Conservation (phyloP, 202 grass and related monocot genomes). For the Carex sylvatica region DNA sequence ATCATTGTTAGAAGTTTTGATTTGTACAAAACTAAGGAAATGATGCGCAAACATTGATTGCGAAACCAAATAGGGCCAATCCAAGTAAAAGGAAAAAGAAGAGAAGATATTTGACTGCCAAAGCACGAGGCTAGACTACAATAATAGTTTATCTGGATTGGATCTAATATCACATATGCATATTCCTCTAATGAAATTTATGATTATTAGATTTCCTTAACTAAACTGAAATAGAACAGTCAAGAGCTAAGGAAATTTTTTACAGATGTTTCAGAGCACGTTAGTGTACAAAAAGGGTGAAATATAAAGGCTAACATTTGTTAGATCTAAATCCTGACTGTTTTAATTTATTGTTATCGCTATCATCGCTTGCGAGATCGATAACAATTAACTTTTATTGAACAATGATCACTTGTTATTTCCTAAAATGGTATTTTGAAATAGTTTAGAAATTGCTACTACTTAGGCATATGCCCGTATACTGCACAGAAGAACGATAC, state of each 20-base stretch:
- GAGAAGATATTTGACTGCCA: neutral
- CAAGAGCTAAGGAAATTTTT: neutral
- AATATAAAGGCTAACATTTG: neutral
- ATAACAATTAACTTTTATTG: neutral
- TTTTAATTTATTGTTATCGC: neutral
- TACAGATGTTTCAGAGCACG: neutral
- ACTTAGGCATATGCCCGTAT: neutral
- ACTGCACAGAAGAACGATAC: neutral
- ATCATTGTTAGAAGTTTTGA: neutral
- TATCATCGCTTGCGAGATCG: neutral
- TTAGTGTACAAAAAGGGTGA: neutral
- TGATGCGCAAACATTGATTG: neutral
- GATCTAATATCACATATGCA: neutral
- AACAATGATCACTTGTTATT: neutral
- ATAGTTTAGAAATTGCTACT: neutral
- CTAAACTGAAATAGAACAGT: neutral
- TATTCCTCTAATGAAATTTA: neutral
- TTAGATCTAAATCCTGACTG: neutral
- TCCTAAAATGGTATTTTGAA: neutral
- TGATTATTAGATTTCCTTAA: neutral
- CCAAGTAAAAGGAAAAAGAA: neutral
- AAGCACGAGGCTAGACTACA: neutral
- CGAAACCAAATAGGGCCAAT: neutral
- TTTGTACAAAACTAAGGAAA: slow-evolving; percentile 4
- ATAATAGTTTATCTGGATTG: neutral